phyloP scores from a whole-genome alignment of 2,329 filamentous ascomycete genomes.

The Tolypocladium guangdongense region DNA sequence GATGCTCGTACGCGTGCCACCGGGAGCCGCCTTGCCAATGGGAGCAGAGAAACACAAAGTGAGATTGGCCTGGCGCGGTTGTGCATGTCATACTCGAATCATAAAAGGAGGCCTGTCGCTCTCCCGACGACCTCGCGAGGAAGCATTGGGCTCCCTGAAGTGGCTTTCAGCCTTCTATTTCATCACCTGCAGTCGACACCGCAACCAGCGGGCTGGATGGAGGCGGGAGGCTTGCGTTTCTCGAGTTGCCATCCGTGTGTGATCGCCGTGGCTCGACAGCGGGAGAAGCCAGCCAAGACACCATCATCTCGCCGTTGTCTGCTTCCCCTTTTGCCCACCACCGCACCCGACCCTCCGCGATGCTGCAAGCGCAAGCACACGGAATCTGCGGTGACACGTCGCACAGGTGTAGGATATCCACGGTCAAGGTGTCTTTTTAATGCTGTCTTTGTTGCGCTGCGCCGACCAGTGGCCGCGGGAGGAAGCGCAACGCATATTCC shows the following conservation, averaged over 20 bases:
- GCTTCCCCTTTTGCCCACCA: not conserved
- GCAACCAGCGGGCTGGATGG: not conserved
- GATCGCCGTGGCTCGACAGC: not conserved
- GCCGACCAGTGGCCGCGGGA: not conserved
- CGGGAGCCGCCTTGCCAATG: not conserved
- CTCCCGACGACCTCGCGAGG: not conserved
- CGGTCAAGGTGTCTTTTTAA: not conserved
- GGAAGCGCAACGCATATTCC: not conserved
- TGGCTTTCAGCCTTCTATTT: not conserved
- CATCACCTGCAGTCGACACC: not conserved
- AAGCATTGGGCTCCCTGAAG: not conserved
- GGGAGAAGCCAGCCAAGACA: not conserved
- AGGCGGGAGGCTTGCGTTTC: not conserved
- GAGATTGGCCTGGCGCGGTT: not conserved
- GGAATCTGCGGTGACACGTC: not conserved
- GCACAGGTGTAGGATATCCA: not conserved
- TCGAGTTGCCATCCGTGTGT: not conserved
- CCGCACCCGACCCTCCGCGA: not conserved
- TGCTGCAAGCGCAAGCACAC: not conserved
- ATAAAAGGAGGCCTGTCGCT: not conserved
- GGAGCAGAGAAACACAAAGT: not conserved
- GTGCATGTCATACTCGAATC: not conserved
- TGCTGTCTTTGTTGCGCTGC: not conserved
- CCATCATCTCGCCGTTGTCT: not conserved
- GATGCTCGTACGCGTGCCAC: not conserved